These are phyloP conservation scores for Sutorius eximius DNA, from an alignment of 1,284 basidiomycete genomes.

Conservation along the genomic window DNA sequence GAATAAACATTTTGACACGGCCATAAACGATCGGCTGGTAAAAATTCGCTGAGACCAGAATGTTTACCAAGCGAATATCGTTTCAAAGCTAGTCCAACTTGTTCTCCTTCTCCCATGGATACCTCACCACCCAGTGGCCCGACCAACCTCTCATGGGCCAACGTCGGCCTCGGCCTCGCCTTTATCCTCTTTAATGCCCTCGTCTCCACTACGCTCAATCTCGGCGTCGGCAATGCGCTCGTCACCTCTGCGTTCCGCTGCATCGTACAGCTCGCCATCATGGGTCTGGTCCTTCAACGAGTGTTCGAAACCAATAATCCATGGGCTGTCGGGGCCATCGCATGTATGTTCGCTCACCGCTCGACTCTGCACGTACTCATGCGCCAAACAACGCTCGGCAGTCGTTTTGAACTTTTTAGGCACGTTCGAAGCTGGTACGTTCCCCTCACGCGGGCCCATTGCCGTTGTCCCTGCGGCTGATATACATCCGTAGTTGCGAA, in stretches of 20 bases:
- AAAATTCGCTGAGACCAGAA: not conserved
- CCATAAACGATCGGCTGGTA: slow-evolving; percentile 2
- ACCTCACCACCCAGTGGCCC: slow-evolving; percentile 13
- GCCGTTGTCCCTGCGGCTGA: not conserved
- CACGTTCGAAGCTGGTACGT: slow-evolving; percentile 63
- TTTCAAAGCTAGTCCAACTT: not conserved
- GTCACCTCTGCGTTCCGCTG: slow-evolving; percentile 72
- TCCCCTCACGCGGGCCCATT: not conserved
- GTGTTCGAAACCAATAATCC: slow-evolving; percentile 76
- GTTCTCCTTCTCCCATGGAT: slow-evolving; percentile 20
- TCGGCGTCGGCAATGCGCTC: slow-evolving; percentile 70
- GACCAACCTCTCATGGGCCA: slow-evolving; percentile 56
- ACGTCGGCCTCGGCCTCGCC: slow-evolving; percentile 70
- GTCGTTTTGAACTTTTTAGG: slow-evolving; percentile 73
- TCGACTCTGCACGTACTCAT: not conserved
- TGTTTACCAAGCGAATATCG: not conserved
- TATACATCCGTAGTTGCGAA: slow-evolving; percentile 48
- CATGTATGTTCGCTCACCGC: slow-evolving; percentile 44
- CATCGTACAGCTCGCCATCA: slow-evolving; percentile 71
- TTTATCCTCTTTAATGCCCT: slow-evolving; percentile 70
- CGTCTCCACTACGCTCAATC: slow-evolving; percentile 61
- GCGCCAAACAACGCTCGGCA: slow-evolving; percentile 19
- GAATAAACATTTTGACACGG: not conserved
- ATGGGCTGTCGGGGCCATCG: slow-evolving; percentile 73
- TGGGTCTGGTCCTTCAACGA: slow-evolving; percentile 66